Evolutionary conservation across 495 filamentous ascomycete genomes (phyloP).

Genomic region (Penicillium desertorum): DNA sequence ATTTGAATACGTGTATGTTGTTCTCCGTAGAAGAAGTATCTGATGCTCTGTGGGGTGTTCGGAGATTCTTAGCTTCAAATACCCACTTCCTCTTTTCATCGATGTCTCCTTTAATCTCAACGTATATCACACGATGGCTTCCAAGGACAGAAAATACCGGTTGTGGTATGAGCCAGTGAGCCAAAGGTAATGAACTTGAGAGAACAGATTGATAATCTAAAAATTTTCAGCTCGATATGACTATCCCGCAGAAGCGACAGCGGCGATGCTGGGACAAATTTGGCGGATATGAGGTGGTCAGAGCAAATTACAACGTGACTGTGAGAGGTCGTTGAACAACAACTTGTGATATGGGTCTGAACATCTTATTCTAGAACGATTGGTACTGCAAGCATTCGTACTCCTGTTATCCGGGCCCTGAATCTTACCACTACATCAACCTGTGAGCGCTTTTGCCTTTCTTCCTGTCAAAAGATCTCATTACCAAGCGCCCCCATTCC

Average conservation of each 20-base stretch:
- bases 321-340: neutral
- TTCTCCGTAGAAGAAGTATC: neutral
- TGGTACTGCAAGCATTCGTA: neutral
- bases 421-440: neutral
- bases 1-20: no score
- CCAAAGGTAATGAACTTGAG: neutral
- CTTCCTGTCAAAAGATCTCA: neutral
- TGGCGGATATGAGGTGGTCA: neutral
- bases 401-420: neutral
- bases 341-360: neutral
- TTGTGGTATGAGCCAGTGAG: neutral
- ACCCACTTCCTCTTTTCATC: neutral
- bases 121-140: neutral
- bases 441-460: neutral
- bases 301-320: neutral
- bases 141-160: neutral
- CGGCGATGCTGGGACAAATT: neutral
- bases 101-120: neutral
- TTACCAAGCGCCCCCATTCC: neutral
- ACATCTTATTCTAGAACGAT: neutral
- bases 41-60: neutral
- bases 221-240: neutral
- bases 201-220: neutral
- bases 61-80: neutral
- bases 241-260: neutral